Conservation (phyloP, 1,139 yeast species). For the Protomyces macrosporus region DNA sequence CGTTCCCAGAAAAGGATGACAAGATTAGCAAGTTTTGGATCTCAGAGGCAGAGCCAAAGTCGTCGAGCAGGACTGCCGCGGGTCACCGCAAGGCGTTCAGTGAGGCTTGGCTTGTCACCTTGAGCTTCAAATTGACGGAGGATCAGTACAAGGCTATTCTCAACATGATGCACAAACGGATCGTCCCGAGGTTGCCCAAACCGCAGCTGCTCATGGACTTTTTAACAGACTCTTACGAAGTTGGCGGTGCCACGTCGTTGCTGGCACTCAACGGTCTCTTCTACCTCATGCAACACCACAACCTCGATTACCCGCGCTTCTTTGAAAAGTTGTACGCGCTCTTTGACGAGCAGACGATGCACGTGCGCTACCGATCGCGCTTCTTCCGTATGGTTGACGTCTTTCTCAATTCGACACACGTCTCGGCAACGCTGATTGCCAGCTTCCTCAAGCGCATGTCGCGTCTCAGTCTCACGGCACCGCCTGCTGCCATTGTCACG, state of each 20-base stretch:
- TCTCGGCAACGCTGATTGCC: constrained; percentile 77
- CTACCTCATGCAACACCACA: constrained; percentile 72
- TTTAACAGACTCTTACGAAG: constrained; percentile 74
- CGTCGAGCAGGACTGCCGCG: constrained; percentile 5
- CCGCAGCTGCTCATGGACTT: constrained; percentile 90
- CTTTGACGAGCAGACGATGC: constrained; percentile 64
- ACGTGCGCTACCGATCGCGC: constrained; percentile 75
- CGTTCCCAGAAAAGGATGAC: constrained; percentile 24
- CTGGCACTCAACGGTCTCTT: constrained; percentile 83
- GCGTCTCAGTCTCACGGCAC: constrained; percentile 67
- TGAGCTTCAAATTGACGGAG: constrained; percentile 47
- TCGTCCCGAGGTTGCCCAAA: constrained; percentile 72
- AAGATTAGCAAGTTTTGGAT: constrained; percentile 27
- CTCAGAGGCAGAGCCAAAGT: constrained; percentile 23
- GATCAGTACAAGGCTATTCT: constrained; percentile 66
- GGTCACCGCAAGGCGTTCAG: constrained; percentile 66
- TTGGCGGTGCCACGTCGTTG: constrained; percentile 45
- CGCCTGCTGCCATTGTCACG: constrained; percentile 85
- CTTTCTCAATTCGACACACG: constrained; percentile 80
- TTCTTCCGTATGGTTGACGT: constrained; percentile 82
- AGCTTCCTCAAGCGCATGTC: constrained; percentile 82
- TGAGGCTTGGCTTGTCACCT: constrained; percentile 55
- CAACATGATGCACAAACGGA: constrained; percentile 68
- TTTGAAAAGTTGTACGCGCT: constrained; percentile 75
- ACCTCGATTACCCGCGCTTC: constrained; percentile 89